These are phyloP conservation scores for Penicillium glabrum DNA, from an alignment of 2,329 filamentous ascomycete genomes.

Conservation along the genomic window DNA sequence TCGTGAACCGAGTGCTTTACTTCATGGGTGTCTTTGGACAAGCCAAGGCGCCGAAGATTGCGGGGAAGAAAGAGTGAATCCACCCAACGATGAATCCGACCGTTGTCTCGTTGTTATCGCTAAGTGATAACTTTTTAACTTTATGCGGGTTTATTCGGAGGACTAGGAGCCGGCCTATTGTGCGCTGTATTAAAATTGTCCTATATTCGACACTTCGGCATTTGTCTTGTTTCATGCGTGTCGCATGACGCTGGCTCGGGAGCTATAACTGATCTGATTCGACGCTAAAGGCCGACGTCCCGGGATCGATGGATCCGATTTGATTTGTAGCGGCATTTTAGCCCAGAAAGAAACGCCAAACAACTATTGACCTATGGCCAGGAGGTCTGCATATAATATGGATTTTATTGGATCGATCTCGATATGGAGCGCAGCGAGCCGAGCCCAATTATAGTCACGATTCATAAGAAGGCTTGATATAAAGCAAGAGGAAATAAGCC, in stretches of 20 bases:
- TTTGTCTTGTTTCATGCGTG: neutral
- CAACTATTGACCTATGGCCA: neutral
- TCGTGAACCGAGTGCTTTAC: conserved; percentile 58
- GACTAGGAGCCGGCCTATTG: neutral
- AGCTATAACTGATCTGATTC: neutral
- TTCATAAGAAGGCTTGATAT: conserved; percentile 6
- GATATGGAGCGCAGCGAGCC: neutral
- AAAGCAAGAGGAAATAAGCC: neutral
- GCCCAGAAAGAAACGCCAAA: neutral
- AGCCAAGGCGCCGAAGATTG: conserved; percentile 21
- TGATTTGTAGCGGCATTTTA: conserved; percentile 5
- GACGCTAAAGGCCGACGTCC: conserved; percentile 1
- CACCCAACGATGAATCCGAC: neutral
- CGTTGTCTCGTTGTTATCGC: neutral
- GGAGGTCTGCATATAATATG: neutral
- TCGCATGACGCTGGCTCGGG: neutral
- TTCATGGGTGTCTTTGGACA: conserved; percentile 61
- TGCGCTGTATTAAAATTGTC: neutral
- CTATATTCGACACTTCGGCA: neutral
- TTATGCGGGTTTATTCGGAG: neutral
- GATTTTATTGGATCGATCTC: neutral
- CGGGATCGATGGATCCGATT: conserved; percentile 10
- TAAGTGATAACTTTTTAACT: neutral
- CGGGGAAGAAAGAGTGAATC: conserved; percentile 40
- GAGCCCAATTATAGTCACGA: neutral